Conservation (phyloP, 176 grass and related monocot species). For the Avena insularis region DNA sequence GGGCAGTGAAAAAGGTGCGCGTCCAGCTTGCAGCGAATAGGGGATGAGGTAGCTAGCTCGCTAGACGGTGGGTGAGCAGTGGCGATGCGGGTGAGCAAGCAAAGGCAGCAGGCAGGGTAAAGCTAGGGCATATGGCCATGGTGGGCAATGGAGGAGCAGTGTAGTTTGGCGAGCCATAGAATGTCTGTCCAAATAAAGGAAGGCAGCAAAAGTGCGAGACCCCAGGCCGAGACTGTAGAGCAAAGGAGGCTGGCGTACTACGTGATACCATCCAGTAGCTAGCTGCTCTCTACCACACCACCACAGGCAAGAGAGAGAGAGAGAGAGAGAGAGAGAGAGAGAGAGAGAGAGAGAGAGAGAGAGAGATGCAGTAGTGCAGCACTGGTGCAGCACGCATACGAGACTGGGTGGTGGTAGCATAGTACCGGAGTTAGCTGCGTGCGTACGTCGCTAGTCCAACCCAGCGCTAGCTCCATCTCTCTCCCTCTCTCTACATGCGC, state of each 20-base stretch:
- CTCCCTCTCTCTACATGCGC: not conserved
- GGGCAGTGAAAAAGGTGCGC: not conserved
- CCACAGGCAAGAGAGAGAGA: not conserved
- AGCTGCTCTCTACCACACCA: not conserved
- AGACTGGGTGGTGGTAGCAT: not conserved
- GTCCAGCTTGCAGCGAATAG: not conserved
- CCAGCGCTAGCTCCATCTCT: not conserved
- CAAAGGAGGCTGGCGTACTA: conserved; percentile 1
- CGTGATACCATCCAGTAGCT: not conserved
- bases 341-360: not conserved
- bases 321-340: not conserved
- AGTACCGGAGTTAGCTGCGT: conserved; percentile 37
- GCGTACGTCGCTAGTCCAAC: not conserved
- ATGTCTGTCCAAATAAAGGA: conserved; percentile 74
- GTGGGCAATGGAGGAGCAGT: conserved; percentile 43
- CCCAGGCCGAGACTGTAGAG: conserved; percentile 36
- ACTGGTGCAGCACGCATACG: conserved; percentile 39
- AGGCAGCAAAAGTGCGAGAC: conserved; percentile 60
- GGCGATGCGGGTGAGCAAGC: no score
- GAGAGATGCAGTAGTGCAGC: not conserved
- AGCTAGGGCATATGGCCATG: not conserved
- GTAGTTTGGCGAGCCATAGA: conserved; percentile 53
- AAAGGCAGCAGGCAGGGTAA: no score
- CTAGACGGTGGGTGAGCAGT: not conserved
- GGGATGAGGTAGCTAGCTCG: no score